phyloP scores from a whole-genome alignment of 306 rosid species.

The Trichosanthes truncata region DNA sequence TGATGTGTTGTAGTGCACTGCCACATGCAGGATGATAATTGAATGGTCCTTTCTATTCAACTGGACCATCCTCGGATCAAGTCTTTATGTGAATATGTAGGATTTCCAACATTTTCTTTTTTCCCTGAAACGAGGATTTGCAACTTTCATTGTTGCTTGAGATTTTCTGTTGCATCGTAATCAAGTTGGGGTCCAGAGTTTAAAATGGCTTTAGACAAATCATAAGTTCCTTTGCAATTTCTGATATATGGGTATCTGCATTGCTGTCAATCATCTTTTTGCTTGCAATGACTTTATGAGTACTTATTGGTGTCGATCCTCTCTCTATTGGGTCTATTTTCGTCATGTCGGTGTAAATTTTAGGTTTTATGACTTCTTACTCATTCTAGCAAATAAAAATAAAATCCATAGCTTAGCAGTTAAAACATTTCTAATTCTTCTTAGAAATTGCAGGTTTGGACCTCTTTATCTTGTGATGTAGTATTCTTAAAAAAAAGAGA shows the following conservation, averaged over 20 bases:
- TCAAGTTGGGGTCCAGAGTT: conserved; percentile 7
- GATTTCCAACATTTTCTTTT: neutral
- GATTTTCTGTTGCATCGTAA: neutral
- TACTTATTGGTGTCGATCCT: neutral
- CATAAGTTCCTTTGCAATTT: neutral
- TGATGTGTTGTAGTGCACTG: neutral
- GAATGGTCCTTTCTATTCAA: neutral
- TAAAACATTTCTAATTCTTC: too few species aligned
- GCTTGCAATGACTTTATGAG: neutral
- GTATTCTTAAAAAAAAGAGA: too few species aligned
- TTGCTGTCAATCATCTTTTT: neutral
- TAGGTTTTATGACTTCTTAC: neutral
- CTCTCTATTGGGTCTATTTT: neutral
- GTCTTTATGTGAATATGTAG: neutral
- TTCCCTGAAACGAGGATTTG: too few species aligned
- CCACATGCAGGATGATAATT: neutral
- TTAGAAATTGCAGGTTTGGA: too few species aligned
- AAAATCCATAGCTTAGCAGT: neutral
- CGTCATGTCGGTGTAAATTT: neutral
- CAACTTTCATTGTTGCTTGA: neutral
- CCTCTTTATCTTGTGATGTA: too few species aligned
- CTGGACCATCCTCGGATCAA: neutral
- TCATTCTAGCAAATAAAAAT: neutral
- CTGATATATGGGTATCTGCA: neutral
- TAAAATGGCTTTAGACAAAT: neutral